Evolutionary conservation across 192 early-diverging fungal species (phyloP), one percentile per base, ranked within the genome.

Genomic region (Entomortierella beljakovae): DNA sequence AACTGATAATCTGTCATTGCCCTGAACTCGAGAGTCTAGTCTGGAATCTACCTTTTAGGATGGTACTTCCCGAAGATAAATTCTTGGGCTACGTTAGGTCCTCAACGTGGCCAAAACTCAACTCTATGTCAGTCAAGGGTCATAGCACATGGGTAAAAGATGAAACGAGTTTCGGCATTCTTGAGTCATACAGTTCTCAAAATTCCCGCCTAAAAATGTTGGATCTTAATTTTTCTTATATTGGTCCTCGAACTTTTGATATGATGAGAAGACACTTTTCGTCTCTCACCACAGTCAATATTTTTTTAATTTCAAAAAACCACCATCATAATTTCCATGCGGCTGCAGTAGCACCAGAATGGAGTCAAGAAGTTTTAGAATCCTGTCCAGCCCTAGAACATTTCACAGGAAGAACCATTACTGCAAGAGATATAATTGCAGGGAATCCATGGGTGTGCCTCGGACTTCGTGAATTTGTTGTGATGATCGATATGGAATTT

Each of bases 401-500:
- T 8, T 34, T 69, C n/a, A 37, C 35, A 32, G 67, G 34, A 18
- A 40, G 51, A 4, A 6, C 31, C 9, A 11, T 69, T 1, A 32
- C 2, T 0, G 57, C 33, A 25, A 56, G 38, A n/a, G 57, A 69
- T 23, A 51, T 69, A 6, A 20, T 52, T 16, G 34, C 37, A n/a
- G 15, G 29, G 2, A 34, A 32, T 25, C 67, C 67, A 3, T 69
- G 56, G 56, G 49, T 59, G 18, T 69, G 67, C 31, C 32, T 18
- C 4, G 57, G 67, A 18, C 35, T 69, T 1, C 25, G 42, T 13
- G 33, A 28, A 38, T 10, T 69, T 13, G 49, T 29, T 6, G 46
- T 69, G 0, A 50, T 52, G 15, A 69, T 69, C 29, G 49, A 69
- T 11, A 69, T 60, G 67, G 56, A 29, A 10, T 60, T 60, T 40